Base-by-base conservation (phyloP, 2,329 filamentous ascomycete genomes). In the Pseudomassariella vexata region DNA sequence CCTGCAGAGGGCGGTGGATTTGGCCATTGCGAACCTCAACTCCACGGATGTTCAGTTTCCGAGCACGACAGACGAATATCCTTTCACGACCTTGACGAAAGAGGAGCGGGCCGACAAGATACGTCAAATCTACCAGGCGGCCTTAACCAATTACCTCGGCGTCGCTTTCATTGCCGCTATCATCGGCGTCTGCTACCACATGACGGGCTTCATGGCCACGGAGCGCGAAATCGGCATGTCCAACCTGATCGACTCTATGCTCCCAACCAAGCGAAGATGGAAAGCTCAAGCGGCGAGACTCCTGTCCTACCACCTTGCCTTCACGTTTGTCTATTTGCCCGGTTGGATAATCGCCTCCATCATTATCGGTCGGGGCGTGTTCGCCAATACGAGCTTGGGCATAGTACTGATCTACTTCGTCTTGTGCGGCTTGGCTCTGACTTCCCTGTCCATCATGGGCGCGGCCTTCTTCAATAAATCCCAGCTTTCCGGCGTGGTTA, bases 211-310 rank as follows among this genome's bases (percentile, higher is more conserved):
- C 47, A 81, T 94, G 53, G 88, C 89, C 6, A 78, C 80, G 2
- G 89, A 95, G 59, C 70, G 89, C 35, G 89, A 95, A 62, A 68
- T 79, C 11, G 89, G 88, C 36, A 92, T 95, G 73, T 85, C 85
- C 5, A 85, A 88, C 41, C 67, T 95, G 18, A 77, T 95, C 25
- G 89, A 95, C 57, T 82, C 86, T 34, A 95, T 94, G 86, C 89
- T 92, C 68, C 82, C 85, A 1, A 85, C 85, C 34, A 70, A 71
- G 34, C 70, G 70, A 29, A 66, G 75, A 25, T 94, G 86, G 85
- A 70, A 86, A 48, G 79, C 83, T 8, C 85, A 90, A 58, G 75
- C 78, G 15, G 81, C 83, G 2, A 73, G 89, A n/a, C 68, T 94
- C 10, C 52, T 89, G 7, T 79, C 88, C 0, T 81, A 88, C 39